Base-by-base conservation (phyloP, 2,329 filamentous ascomycete species). In the Cercospora sp. region DNA sequence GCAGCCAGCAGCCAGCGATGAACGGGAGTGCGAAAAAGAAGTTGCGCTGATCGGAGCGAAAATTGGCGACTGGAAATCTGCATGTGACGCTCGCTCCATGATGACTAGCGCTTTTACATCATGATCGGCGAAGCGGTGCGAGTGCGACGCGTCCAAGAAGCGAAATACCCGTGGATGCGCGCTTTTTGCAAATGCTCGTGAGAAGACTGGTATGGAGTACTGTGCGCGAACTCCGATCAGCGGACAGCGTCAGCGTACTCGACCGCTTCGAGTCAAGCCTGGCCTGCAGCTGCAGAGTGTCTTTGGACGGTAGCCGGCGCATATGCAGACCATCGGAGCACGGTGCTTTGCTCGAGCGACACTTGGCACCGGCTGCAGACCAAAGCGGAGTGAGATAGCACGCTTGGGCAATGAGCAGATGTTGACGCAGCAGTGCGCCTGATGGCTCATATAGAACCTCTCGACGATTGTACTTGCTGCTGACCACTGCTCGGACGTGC, bases 21-120 rank as follows among this genome's bases (percentile, higher is more conserved):
- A 67, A 71, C n/a, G 67, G 69, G n/a, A 49, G 34, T 24, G 32
- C 43, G 32, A 71, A 70, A 43, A 72, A 71, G 66, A 72, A 72
- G 62, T 32, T 18, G 55, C 63, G 30, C 28, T 71, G 58, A 69
- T 16, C 63, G 18, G 9, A 18, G 21, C 60, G 40, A 37, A 21
- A 12, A 53, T 37, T 32, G 21, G 55, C 28, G 30, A 37, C 49
- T 16, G 45, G 21, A 24, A 24, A 51, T 26, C 45, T 43, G 18
- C 43, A 26, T 21, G 21, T 24, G 10, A 51, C 45, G 10, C 16
- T 13, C 45, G 18, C 45, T 13, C 21, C 45, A 51, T 12, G 21
- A 26, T 28, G 49, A 26, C 21, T 53, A 10, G 49, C 24, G 49
- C 49, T 55, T 43, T 43, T 55, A 55, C 49, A 55, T 55, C 49